A percentile compares a stretch with the other conserved stretches of the same genome.
Evolutionary conservation across 1,284 basidiomycete genomes (phyloP).

Genomic region (Pyrrhoderma noxium): DNA sequence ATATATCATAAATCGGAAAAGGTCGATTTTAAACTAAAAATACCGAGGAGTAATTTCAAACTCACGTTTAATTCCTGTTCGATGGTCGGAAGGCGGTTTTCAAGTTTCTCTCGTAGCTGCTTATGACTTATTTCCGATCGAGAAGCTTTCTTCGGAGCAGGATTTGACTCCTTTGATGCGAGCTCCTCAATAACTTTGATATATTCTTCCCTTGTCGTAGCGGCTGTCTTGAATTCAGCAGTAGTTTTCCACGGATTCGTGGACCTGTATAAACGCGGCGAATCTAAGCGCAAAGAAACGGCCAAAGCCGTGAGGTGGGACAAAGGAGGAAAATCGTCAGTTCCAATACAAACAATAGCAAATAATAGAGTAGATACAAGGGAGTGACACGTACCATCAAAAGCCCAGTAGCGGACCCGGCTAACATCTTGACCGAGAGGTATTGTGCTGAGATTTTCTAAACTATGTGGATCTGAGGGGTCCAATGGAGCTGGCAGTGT

Average conservation of each 20-base stretch:
- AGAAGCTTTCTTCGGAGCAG: conserved; percentile 45
- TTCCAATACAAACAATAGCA: conserved; percentile 54
- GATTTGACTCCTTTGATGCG: conserved; percentile 43
- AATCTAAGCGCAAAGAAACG: conserved; percentile 41
- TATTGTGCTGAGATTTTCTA: conserved; percentile 50
- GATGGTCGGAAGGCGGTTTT: conserved; percentile 54
- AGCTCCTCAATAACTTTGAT: conserved; percentile 50
- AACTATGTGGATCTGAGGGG: conserved; percentile 50
- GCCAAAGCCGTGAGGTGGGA: conserved; percentile 20
- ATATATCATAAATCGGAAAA: conserved; percentile 13
- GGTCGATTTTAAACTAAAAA: conserved; percentile 17
- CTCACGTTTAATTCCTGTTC: conserved; percentile 64
- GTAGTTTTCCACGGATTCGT: conserved; percentile 82
- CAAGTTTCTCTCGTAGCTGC: conserved; percentile 50
- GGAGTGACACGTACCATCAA: conserved; percentile 67
- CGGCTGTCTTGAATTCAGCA: conserved; percentile 59
- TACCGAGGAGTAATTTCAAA: conserved; percentile 19
- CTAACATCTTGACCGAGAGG: conserved; percentile 68
- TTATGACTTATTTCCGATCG: conserved; percentile 38
- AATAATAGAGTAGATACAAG: conserved; percentile 41
- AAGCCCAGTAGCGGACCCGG: conserved; percentile 71
- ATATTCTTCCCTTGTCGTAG: conserved; percentile 67
- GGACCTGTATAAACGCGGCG: conserved; percentile 69
- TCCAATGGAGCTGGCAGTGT: conserved; percentile 43
- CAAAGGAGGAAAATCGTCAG: conserved; percentile 25